Base-by-base conservation (phyloP, 371 early-diverging fungal genomes). In the Nematocida ausubeli region DNA sequence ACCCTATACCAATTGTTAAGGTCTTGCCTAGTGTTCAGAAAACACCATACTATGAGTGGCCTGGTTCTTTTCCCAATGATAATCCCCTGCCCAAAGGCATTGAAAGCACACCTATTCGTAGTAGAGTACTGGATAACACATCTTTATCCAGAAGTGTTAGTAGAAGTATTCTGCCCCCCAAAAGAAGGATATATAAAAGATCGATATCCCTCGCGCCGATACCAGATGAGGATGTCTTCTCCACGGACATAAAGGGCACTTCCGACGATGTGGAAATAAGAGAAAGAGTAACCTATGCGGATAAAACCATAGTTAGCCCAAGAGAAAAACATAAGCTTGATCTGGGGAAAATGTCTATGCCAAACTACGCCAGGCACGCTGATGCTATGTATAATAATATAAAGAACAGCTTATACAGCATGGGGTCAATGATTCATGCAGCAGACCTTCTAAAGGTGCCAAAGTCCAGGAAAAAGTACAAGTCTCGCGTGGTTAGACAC, bases 381-480 rank as follows among this genome's bases (percentile, higher is more conserved):
- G 60, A 60, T 24, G 14, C 16, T 35, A 14, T 60, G 28, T 60
- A 60, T 28, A 24, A 60, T 39, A 60, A 24, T 39, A 60, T 60
- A 60, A 60, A 60, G 37, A 60, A 35, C 35, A 60, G 35, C 60
- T 28, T 60, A 37, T 5, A 60, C 32, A 28, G 12, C 2, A 60
- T 60, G 60, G 60, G 39, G 0, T 16, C 60, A 6, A 7, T 39
- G 30, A 7, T 60, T 9, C 28, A 37, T 55, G 12, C 12, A 24
- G 12, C 60, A 16, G 35, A 35, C 14, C 12, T 35, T 7, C 60
- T 60, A 24, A 28, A 60, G 24, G 37, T 60, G 60, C 37, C 60
- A 6, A 32, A 28, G 37, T 60, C 28, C 24, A 1, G 30, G 37
- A 35, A 44, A 19, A 44, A 9, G 1, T 19, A 44, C 47, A 44